A percentile compares a stretch with the other conserved stretches of the same genome.
Evolutionary conservation across 1,284 basidiomycete species (phyloP).

Genomic region (Pyrrhoderma lamaoense): DNA sequence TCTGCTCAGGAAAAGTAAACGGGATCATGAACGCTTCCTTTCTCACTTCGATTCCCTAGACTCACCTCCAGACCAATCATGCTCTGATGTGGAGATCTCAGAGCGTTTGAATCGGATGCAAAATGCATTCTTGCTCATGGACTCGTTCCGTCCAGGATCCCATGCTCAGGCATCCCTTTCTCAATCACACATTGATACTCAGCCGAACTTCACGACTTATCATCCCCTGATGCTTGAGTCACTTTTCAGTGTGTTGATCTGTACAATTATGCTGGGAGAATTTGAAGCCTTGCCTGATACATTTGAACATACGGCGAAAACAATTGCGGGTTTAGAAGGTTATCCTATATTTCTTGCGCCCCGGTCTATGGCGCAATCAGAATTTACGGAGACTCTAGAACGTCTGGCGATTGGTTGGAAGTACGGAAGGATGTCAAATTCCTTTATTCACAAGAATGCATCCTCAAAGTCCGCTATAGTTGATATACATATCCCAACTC

Average conservation of each 20-base stretch:
- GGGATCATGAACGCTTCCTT: conserved; percentile 75
- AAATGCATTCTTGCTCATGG: conserved; percentile 59
- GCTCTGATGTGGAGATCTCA: conserved; percentile 20
- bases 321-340: conserved; percentile 74
- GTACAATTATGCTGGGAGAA: conserved; percentile 66
- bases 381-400: conserved; percentile 74
- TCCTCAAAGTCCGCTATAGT: conserved; percentile 18
- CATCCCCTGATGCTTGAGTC: conserved; percentile 80
- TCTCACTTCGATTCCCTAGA: conserved; percentile 71
- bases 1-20: conserved; percentile 61
- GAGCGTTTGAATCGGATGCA: conserved; percentile 48
- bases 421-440: conserved; percentile 9
- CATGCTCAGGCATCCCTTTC: conserved; percentile 24
- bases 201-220: conserved; percentile 68
- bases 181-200: conserved; percentile 25
- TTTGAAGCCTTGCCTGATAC: conserved; percentile 50
- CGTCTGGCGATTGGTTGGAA: conserved; percentile 65
- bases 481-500: conserved; percentile 15
- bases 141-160: conserved; percentile 54
- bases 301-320: conserved; percentile 53
- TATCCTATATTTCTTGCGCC: conserved; percentile 80
- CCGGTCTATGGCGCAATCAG: conserved; percentile 77
- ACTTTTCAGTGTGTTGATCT: conserved; percentile 68
- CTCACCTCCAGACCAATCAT: conserved; percentile 21
- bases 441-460: conserved; percentile 1